Percentiles rank a stretch among this genome's conserved stretches.
These are phyloP conservation scores for Metarhizium humberi DNA, from an alignment of 2,329 filamentous ascomycete genomes.

Conservation along the genomic window DNA sequence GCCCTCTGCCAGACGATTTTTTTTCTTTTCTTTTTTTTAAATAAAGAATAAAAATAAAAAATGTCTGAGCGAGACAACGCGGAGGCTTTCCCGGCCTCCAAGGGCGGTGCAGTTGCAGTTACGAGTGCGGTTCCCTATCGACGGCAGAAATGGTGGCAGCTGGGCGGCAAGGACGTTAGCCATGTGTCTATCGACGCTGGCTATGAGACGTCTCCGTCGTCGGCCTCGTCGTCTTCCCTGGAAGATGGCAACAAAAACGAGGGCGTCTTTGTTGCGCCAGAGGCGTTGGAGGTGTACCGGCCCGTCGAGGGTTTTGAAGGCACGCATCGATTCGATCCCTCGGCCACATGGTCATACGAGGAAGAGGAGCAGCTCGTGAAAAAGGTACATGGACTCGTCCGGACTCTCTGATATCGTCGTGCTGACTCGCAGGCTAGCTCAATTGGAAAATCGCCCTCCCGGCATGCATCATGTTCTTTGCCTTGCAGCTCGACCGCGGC, in stretches of 20 bases:
- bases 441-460: conserved; percentile 22
- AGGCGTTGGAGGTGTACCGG: conserved; percentile 25
- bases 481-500: conserved; percentile 33
- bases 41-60: too few species aligned
- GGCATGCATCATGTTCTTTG: conserved; percentile 43
- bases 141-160: conserved; percentile 3
- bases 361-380: conserved; percentile 47
- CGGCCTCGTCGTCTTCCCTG: neutral
- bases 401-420: neutral
- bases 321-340: conserved; percentile 47
- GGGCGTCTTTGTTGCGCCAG: conserved; percentile 1
- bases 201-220: neutral
- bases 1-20: neutral
- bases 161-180: conserved; percentile 5
- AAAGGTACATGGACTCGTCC: conserved; percentile 28
- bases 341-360: conserved; percentile 43
- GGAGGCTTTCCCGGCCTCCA: neutral
- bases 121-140: neutral
- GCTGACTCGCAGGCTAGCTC: conserved; percentile 11
- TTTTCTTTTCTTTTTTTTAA: neutral
- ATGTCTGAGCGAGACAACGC: neutral
- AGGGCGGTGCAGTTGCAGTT: neutral
- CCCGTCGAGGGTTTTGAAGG: conserved; percentile 50
- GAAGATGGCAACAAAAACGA: neutral
- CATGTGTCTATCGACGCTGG: conserved; percentile 6